phyloP scores from a whole-genome alignment of 2,329 filamentous ascomycete species.

The Fusarium devonianum region DNA sequence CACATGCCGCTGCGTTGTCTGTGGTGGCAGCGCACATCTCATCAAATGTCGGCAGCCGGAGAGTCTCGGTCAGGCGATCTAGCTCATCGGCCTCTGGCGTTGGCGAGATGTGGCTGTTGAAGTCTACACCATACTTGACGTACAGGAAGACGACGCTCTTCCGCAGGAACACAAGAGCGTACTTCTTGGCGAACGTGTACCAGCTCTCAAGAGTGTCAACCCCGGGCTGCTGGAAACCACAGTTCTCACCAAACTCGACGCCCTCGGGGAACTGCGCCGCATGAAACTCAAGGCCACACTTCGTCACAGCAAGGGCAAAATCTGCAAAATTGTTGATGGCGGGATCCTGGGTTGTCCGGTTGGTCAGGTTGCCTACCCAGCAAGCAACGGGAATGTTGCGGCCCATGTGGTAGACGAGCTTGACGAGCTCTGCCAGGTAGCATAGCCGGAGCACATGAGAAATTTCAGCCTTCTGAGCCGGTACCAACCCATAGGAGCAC shows the following conservation, averaged over 20 bases:
- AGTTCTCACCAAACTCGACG: slow-evolving; percentile 47
- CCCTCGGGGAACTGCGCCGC: slow-evolving; percentile 41
- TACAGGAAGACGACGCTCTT: slow-evolving; percentile 86
- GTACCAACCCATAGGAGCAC: slow-evolving; percentile 73
- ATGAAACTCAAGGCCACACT: slow-evolving; percentile 53
- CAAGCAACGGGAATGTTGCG: slow-evolving; percentile 59
- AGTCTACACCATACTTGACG: slow-evolving; percentile 87
- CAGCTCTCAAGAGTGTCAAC: slow-evolving; percentile 62
- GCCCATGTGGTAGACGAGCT: slow-evolving; percentile 71
- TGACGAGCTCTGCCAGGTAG: slow-evolving; percentile 90
- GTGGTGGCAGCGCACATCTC: slow-evolving; percentile 74
- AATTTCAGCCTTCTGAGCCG: slow-evolving; percentile 74
- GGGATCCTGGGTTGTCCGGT: slow-evolving; percentile 53
- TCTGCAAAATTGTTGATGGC: slow-evolving; percentile 62
- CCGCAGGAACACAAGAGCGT: slow-evolving; percentile 87
- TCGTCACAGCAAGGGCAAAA: slow-evolving; percentile 60
- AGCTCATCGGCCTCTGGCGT: slow-evolving; percentile 77
- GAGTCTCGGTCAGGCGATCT: slow-evolving; percentile 76
- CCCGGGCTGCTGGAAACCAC: slow-evolving; percentile 62
- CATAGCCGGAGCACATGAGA: slow-evolving; percentile 83
- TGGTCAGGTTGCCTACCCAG: slow-evolving; percentile 57
- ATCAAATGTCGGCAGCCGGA: slow-evolving; percentile 80
- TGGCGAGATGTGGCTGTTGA: slow-evolving; percentile 72
- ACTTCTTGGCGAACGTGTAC: slow-evolving; percentile 74
- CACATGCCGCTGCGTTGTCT: slow-evolving; percentile 51